Percentiles rank a stretch among this genome's conserved stretches.
Conservation (phyloP, 345 rosid species). For the Syzygium aromaticum region DNA sequence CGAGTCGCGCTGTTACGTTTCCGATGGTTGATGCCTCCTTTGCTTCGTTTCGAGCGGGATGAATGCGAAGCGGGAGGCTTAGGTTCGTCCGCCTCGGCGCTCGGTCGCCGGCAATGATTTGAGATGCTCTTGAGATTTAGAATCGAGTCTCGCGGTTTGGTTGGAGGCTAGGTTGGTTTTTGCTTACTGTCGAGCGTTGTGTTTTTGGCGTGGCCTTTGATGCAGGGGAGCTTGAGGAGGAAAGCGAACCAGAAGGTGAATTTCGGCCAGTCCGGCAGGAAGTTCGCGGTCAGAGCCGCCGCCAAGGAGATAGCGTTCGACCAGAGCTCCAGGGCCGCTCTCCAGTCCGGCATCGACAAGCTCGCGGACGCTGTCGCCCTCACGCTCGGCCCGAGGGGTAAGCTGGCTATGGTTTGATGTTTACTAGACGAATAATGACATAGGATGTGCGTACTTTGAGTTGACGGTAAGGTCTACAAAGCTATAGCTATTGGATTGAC, state of each 20-base stretch:
- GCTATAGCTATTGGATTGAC: not conserved
- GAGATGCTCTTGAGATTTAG: not conserved
- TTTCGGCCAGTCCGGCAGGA: constrained; percentile 32
- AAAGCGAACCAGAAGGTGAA: constrained; percentile 48
- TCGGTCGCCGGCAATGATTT: not conserved
- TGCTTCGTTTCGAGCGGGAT: not conserved
- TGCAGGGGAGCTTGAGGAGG: constrained; percentile 41
- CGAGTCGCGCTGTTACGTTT: not conserved
- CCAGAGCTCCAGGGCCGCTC: constrained; percentile 68
- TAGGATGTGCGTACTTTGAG: not conserved
- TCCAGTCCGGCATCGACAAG: constrained; percentile 92
- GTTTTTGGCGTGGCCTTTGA: not conserved
- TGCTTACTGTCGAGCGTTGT: not conserved
- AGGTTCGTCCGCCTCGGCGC: not conserved
- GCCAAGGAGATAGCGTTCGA: constrained; percentile 92
- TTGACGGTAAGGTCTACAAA: not conserved
- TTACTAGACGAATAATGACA: not conserved
- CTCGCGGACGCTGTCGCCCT: constrained; percentile 91
- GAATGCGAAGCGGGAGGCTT: not conserved
- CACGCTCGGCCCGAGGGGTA: constrained; percentile 98
- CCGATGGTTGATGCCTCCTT: not conserved
- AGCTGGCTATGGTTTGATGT: not conserved
- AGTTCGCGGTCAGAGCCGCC: constrained; percentile 61
- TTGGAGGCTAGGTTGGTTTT: not conserved
- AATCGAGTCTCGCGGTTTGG: not conserved